A percentile compares a stretch with the other conserved stretches of the same genome.
Evolutionary conservation across 306 rosid genomes (phyloP).

Genomic region (Notholithocarpus densiflorus): DNA sequence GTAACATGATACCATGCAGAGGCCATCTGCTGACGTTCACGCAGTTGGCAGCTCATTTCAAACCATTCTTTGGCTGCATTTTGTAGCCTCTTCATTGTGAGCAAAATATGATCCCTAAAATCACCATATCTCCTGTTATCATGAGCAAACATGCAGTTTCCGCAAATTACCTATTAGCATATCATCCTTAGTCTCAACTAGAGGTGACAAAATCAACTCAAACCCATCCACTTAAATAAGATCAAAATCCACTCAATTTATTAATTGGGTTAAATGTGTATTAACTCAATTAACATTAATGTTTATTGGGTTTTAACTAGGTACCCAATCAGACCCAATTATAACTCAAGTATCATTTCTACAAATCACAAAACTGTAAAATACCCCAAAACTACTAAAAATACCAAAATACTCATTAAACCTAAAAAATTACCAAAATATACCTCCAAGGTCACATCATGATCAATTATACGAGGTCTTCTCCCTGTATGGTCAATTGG

Average conservation of each 20-base stretch:
- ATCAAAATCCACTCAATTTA: no score
- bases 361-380: no score
- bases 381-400: no score
- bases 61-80: constrained; percentile 73
- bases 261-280: no score
- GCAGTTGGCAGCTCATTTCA: constrained; percentile 43
- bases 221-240: no score
- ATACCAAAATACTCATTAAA: no score
- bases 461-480: constrained; percentile 82
- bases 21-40: constrained; percentile 48
- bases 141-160: constrained; percentile 59
- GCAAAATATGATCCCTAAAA: constrained; percentile 70
- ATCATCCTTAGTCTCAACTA: constrained; percentile 64
- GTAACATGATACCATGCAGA: constrained; percentile 39
- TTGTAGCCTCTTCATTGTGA: constrained; percentile 52
- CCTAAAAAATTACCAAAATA: no score
- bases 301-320: no score
- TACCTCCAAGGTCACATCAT: constrained; percentile 62
- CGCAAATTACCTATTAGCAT: constrained; percentile 66
- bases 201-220: constrained; percentile 17
- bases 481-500: constrained; percentile 86
- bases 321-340: no score
- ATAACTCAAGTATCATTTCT: no score
- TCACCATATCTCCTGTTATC: constrained; percentile 73
- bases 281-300: no score